Base-by-base conservation (phyloP, 2,329 filamentous ascomycete genomes). In the Alternaria consortialis region DNA sequence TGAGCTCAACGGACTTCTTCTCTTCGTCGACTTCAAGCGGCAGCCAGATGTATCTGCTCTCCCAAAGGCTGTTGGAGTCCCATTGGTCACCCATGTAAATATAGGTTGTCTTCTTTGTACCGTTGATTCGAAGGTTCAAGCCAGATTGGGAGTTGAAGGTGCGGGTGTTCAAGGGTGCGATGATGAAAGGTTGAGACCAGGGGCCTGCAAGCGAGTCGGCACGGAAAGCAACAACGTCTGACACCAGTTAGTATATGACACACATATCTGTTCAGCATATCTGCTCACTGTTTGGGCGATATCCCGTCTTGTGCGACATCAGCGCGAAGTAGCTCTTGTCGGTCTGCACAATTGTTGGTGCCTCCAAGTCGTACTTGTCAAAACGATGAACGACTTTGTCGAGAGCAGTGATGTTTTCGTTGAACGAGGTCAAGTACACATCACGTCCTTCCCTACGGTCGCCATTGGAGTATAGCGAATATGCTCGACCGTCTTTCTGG, bases 231-330 rank as follows among this genome's bases (percentile, higher is more conserved):
- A 87, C 84, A 1, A 87, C 85, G 53, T 87, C 80, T 82, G 4
- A 37, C 15, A 27, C 47, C n/a, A 4, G 20, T 67, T 6, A 70
- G 65, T 37, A 36, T 4, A 9, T n/a, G 11, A 23, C 11, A 3
- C 5, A 8, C 1, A 25, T 3, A 13, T 13, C 2, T 17, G 1
- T 15, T 3, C 12, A 7, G 4, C 7, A 6, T 8, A 23, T 37
- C 5, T 7, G 51, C 68, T 51, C 20, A 70, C 80, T 88, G 53
- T 88, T 88, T 1, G 86, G 86, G n/a, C 86, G 79, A 56, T 88
- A 88, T 0, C 86, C 86, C 0, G 86, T 88, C 78, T 88, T 88
- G 63, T 88, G 86, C 65, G 84, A 87, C 86, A 88, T 88, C 36
- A 88, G 68, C 0, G 85, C 84, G 66, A 84, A 88, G 66, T 88